Conservation (phyloP, 2,329 filamentous ascomycete genomes). For the Mariannaea elegans region DNA sequence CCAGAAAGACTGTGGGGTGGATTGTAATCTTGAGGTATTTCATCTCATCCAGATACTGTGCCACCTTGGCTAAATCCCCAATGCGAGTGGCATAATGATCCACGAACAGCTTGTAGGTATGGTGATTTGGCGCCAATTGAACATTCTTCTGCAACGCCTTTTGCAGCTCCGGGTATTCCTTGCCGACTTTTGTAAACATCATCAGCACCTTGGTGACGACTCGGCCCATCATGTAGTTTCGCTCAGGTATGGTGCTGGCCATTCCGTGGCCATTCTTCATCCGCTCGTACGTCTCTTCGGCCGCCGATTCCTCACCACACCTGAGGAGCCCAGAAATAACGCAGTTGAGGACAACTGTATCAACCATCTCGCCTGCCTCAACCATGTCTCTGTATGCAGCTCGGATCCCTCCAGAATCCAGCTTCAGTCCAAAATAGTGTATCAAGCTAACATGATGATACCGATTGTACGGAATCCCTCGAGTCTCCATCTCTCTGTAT, state of each 20-base stretch:
- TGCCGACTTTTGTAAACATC: constrained; percentile 65
- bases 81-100: constrained; percentile 74
- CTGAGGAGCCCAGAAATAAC: constrained; percentile 82
- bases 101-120: constrained; percentile 83
- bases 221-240: constrained; percentile 57
- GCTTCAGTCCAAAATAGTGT: constrained; percentile 80
- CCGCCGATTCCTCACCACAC: constrained; percentile 78
- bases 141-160: constrained; percentile 67
- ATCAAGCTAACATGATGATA: constrained; percentile 86
- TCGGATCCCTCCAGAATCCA: constrained; percentile 78
- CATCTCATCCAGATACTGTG: constrained; percentile 83
- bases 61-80: constrained; percentile 77
- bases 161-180: constrained; percentile 63
- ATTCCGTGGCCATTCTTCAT: constrained; percentile 75
- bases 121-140: constrained; percentile 75
- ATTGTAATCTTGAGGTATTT: constrained; percentile 71
- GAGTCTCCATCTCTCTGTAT: constrained; percentile 78
- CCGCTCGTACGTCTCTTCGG: constrained; percentile 80
- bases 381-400: constrained; percentile 85
- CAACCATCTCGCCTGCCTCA: constrained; percentile 85
- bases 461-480: constrained; percentile 75
- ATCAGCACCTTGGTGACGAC: constrained; percentile 64
- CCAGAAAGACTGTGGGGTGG: constrained; percentile 80
- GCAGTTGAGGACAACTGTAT: constrained; percentile 86
- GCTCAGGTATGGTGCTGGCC: constrained; percentile 50